Conservation (phyloP, 768 basidiomycete genomes). For the Suillus decipiens region DNA sequence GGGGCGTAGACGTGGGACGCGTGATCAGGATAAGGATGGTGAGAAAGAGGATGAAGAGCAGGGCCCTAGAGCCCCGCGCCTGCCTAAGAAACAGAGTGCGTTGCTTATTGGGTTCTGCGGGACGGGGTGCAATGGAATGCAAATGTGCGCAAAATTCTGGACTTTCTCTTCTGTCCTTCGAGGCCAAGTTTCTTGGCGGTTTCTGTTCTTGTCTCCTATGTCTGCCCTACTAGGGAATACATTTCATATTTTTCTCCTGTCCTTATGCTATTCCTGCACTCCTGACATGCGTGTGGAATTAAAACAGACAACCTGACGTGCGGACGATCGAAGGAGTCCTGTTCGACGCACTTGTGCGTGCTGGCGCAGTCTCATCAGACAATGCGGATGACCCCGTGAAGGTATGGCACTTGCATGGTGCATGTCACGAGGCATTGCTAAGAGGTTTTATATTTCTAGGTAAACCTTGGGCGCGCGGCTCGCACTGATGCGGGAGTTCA, state of each 20-base stretch:
- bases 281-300: not conserved
- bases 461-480: slow-evolving; percentile 83
- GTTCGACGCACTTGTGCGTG: slow-evolving; percentile 85
- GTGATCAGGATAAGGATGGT: slow-evolving; percentile 34
- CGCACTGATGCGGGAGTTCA: slow-evolving; percentile 98
- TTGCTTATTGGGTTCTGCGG: slow-evolving; percentile 91
- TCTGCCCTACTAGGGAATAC: not conserved
- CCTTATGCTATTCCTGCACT: not conserved
- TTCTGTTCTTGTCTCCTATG: not conserved
- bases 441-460: slow-evolving; percentile 44
- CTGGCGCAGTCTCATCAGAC: slow-evolving; percentile 92
- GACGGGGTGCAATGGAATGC: slow-evolving; percentile 92
- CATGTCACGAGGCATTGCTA: not conserved
- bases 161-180: not conserved
- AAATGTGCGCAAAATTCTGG: slow-evolving; percentile 66
- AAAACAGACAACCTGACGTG: slow-evolving; percentile 65
- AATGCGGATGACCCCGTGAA: slow-evolving; percentile 91
- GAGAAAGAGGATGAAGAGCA: slow-evolving; percentile 20
- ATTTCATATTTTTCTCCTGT: not conserved
- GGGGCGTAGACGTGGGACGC: slow-evolving; percentile 44
- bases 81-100: slow-evolving; percentile 85
- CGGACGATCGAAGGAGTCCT: slow-evolving; percentile 89
- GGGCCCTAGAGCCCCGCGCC: slow-evolving; percentile 48
- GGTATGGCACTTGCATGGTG: slow-evolving; percentile 39
- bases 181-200: not conserved